phyloP scores from a whole-genome alignment of 225 moss, liverwort and hornwort species.

The Ulota crispa region DNA sequence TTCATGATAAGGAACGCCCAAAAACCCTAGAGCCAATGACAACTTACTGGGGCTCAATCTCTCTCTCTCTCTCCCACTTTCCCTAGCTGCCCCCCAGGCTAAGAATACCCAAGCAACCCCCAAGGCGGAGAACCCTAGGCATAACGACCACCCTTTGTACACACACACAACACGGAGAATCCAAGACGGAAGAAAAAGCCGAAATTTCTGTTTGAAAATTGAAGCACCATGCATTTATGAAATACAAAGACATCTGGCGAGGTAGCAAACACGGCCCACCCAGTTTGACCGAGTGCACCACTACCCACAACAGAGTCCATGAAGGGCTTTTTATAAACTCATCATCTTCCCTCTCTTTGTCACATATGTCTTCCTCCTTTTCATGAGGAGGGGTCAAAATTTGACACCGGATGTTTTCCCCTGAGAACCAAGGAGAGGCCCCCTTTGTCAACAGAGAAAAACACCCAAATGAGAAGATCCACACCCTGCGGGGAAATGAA shows the following conservation, averaged over 20 bases:
- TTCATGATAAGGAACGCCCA: background rate
- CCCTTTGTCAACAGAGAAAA: background rate
- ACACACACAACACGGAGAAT: background rate
- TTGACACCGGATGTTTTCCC: constrained; percentile 12
- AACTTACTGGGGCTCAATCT: background rate
- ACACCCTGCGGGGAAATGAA: constrained; percentile 14
- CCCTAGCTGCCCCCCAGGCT: background rate
- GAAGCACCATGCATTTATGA: constrained; percentile 31
- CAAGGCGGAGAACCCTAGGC: background rate
- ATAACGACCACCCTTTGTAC: constrained; percentile 10
- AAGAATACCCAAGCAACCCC: background rate
- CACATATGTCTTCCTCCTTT: constrained; percentile 4
- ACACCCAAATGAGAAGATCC: constrained; percentile 13
- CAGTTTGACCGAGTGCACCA: constrained; percentile 17
- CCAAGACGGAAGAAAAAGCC: background rate
- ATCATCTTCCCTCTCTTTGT: background rate
- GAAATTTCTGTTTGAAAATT: constrained; percentile 13
- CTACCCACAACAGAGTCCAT: constrained; percentile 27
- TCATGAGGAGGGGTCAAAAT: constrained; percentile 25
- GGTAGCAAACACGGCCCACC: background rate
- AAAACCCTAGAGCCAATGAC: background rate
- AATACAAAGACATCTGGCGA: constrained; percentile 44
- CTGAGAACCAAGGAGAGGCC: constrained; percentile 17
- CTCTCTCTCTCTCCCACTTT: background rate
- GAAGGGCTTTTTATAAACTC: constrained; percentile 15